Base-by-base conservation (phyloP, 177 flowering plant genomes). In the Vitis hybrid region DNA sequence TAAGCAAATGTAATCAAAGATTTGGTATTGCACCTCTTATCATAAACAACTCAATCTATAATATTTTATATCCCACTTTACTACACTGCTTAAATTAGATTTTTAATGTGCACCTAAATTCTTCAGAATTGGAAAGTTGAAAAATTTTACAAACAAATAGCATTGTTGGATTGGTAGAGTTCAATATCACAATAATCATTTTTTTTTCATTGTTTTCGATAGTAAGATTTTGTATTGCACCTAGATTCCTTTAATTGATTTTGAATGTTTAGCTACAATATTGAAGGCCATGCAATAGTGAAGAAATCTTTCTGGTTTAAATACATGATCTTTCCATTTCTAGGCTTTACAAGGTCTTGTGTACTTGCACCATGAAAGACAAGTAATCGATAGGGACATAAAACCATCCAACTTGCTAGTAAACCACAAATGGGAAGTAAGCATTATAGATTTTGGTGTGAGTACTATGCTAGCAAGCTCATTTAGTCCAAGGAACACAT, bases 401-500 rank as follows among this genome's bases (percentile, higher is more conserved):
- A 95, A 95, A 78, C 99, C 99, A 24, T 95, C 99, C 24, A 95
- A 95, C 77, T 81, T 95, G 62, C 84, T 94, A 60, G 97, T 94
- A 57, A 94, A 95, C 81, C 97, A 88, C 67, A 86, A 84, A 82
- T 97, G 98, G 58, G 97, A 95, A 79, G 95, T 94, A n/a, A 95
- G 90, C 78, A 95, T 95, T 65, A 89, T 97, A 24, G 98, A 95
- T 78, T 95, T 95, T 83, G 99, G 99, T 52, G 98, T 94, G 38
- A 94, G 99, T 84, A 97, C 97, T 19, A 79, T 84, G 84, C 85
- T 93, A n/a, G 97, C 91, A 19, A 92, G 82, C 85, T 87, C 98
- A 33, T 85, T 90, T 89, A 98, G 95, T 67, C 97, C 90, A 76
- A 85, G 97, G 65, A 90, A 94, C 79, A 95, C 98, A 65, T 95